Percentiles rank a stretch among this genome's conserved stretches.
Conservation (phyloP, 176 grass and related monocot genomes). For the Dactylis glomerata region DNA sequence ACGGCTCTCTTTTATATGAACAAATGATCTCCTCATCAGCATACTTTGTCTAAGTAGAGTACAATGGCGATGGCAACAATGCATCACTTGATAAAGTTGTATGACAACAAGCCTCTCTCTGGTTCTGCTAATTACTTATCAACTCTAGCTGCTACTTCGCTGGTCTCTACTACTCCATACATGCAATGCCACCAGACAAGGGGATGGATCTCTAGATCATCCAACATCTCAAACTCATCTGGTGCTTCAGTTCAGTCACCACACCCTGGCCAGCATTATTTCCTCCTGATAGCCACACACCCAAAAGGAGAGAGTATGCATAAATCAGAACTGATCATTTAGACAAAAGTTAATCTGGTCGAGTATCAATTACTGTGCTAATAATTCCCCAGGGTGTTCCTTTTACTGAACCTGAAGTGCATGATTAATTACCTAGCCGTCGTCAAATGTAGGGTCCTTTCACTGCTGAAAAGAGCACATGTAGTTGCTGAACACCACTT, state of each 20-base stretch:
- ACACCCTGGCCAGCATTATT: slow-evolving; percentile 30
- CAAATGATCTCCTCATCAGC: slow-evolving; percentile 24
- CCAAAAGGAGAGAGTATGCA: background rate
- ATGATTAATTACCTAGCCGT: slow-evolving; percentile 28
- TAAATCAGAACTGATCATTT: background rate
- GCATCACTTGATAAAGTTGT: background rate
- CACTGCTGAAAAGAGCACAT: slow-evolving; percentile 80
- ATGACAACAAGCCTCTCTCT: slow-evolving; percentile 2
- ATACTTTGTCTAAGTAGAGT: slow-evolving; percentile 14
- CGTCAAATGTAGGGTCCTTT: slow-evolving; percentile 35
- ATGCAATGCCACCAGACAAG: slow-evolving; percentile 46
- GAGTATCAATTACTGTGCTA: background rate
- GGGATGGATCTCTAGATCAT: slow-evolving; percentile 63
- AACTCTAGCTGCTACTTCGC: slow-evolving; percentile 15
- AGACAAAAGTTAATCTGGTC: background rate
- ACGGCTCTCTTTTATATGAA: slow-evolving; percentile 30
- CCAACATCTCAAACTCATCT: slow-evolving; percentile 76
- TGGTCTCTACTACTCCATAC: background rate
- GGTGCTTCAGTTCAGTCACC: slow-evolving; percentile 22
- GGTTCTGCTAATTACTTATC: slow-evolving; percentile 13
- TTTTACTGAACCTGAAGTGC: slow-evolving; percentile 3
- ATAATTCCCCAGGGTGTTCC: background rate
- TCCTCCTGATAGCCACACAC: background rate
- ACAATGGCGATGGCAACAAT: slow-evolving; percentile 37
- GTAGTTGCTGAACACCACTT: slow-evolving; percentile 57